Base-by-base conservation (phyloP, 1,284 basidiomycete species). In the Leccinum griseonigrum region DNA sequence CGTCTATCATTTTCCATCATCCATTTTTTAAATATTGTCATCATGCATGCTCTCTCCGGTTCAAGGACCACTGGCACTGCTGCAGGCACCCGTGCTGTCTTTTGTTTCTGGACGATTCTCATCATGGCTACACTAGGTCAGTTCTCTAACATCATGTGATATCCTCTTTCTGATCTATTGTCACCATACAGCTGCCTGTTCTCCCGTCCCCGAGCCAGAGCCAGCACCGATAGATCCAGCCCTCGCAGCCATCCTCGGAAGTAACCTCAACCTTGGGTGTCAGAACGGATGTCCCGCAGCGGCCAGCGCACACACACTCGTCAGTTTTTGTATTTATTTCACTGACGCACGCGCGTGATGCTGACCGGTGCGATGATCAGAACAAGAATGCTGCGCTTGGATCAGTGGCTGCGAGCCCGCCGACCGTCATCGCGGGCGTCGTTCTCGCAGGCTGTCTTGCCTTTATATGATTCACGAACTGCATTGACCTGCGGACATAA, bases 181-280 rank as follows among this genome's bases (percentile, higher is more conserved):
- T 28, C 43, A 46, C 18, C 43, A 46, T 22, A 4, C 13, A 74
- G 71, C 16, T 22, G 46, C 58, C 34, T 62, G 72, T 4, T 64
- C 70, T 0, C 73, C 71, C n/a, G 58, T 64, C 28, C 51, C 69
- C 4, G 68, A 60, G 3, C 67, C 67, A 31, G 66, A 68, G 11
- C 69, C 70, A 13, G 64, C 61, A 10, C 70, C 68, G 13, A 64
- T 72, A 56, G 68, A 71, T 29, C 11, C 70, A 3, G n/a, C 1
- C 2, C 26, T 69, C 11, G 46, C 70, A 3, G 10, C 56, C 3
- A 48, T 67, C 60, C 9, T 73, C 6, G 55, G 61, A 18, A 74
- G 60, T 51, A 73, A 74, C 57, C 57, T 63, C 18, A 68, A 71
- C 28, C 58, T 72, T 10, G 64, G 50, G n/a, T 73, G 71, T 43